These are phyloP conservation scores for Salix purpurea DNA, from an alignment of 345 rosid genomes.

Conservation along the genomic window DNA sequence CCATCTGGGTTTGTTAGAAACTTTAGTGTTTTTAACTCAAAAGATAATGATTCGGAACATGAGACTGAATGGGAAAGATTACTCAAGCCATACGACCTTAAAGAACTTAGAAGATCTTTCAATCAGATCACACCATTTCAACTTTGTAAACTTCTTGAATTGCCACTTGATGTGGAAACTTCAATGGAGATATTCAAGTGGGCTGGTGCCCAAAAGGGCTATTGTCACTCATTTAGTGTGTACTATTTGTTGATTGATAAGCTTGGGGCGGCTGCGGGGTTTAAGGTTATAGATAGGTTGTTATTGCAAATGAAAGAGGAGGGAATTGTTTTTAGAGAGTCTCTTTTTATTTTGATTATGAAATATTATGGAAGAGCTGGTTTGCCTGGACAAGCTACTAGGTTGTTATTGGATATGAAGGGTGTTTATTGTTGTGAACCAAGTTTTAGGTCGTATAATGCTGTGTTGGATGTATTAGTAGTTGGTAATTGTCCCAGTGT, in stretches of 20 bases:
- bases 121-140: slow-evolving; percentile 23
- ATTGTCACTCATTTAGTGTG: slow-evolving; percentile 58
- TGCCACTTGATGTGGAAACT: slow-evolving; percentile 63
- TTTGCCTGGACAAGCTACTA: slow-evolving; percentile 76
- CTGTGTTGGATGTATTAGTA: slow-evolving; percentile 60
- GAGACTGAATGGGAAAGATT: slow-evolving; percentile 77
- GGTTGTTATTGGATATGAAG: slow-evolving; percentile 75
- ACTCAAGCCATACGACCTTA: slow-evolving; percentile 72
- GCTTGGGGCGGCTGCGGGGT: slow-evolving; percentile 64
- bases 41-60: slow-evolving; percentile 27
- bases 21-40: slow-evolving; percentile 1
- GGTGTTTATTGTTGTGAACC: slow-evolving; percentile 54
- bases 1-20: slow-evolving; percentile 21
- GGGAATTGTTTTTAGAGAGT: slow-evolving; percentile 58
- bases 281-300: slow-evolving; percentile 55
- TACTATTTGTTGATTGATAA: slow-evolving; percentile 57
- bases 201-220: slow-evolving; percentile 67
- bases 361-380: slow-evolving; percentile 54
- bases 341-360: slow-evolving; percentile 69
- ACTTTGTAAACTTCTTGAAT: slow-evolving; percentile 40
- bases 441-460: slow-evolving; percentile 64
- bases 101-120: slow-evolving; percentile 49
- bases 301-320: slow-evolving; percentile 74
- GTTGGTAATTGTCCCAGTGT: slow-evolving; percentile 48
- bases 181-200: slow-evolving; percentile 58